A percentile compares a stretch with the other conserved stretches of the same genome.
phyloP scores from a whole-genome alignment of 2,329 filamentous ascomycete species.

The Nannizziopsis arthrosporioides region DNA sequence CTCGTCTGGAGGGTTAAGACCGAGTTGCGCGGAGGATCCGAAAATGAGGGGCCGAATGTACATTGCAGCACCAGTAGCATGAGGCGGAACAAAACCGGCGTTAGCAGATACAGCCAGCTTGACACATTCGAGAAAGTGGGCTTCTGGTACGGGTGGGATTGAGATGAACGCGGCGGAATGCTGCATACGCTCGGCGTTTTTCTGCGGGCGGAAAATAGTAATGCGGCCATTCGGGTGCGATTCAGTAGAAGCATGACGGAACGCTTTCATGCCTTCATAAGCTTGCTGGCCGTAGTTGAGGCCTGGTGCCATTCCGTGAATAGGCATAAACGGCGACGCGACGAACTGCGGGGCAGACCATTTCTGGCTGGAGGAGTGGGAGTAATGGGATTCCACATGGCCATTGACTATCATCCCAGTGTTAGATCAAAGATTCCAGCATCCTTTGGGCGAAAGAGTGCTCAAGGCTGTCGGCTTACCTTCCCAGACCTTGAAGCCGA shows the following conservation, averaged over 20 bases:
- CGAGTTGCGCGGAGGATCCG: slow-evolving; percentile 75
- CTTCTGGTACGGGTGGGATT: slow-evolving; percentile 65
- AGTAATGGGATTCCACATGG: slow-evolving; percentile 82
- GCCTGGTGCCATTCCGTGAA: slow-evolving; percentile 90
- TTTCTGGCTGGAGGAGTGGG: slow-evolving; percentile 53
- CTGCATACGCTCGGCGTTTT: slow-evolving; percentile 75
- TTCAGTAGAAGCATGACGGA: slow-evolving; percentile 52
- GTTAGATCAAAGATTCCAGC: no score
- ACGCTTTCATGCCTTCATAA: slow-evolving; percentile 97
- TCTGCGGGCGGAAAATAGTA: slow-evolving; percentile 74
- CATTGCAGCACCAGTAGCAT: slow-evolving; percentile 79
- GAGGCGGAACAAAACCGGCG: slow-evolving; percentile 80
- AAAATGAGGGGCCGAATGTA: slow-evolving; percentile 86
- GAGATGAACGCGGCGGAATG: slow-evolving; percentile 74
- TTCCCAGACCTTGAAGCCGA: slow-evolving; percentile 87
- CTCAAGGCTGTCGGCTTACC: slow-evolving; percentile 45
- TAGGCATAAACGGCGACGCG: slow-evolving; percentile 66
- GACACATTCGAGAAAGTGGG: slow-evolving; percentile 64
- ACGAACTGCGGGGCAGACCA: slow-evolving; percentile 75
- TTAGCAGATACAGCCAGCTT: slow-evolving; percentile 76
- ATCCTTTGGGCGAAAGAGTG: no score
- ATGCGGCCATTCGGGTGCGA: slow-evolving; percentile 48
- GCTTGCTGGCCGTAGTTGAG: slow-evolving; percentile 97
- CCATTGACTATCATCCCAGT: slow-evolving; percentile 54
- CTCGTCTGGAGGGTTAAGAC: slow-evolving; percentile 75